phyloP scores from a whole-genome alignment of 768 basidiomycete species.

The Termitomyces heimii region DNA sequence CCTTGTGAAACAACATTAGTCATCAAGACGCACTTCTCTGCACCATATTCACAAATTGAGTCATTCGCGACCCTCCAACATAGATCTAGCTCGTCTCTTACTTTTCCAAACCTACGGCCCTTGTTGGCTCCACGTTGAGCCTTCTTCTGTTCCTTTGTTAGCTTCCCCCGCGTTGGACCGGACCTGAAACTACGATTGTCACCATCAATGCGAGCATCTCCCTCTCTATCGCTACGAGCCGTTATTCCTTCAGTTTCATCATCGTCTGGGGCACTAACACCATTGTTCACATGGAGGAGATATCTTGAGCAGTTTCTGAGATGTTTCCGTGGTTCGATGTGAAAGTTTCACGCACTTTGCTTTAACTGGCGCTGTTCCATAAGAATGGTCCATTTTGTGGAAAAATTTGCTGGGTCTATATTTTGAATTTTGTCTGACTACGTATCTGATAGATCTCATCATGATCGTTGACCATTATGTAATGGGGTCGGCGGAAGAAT shows the following conservation, averaged over 20 bases:
- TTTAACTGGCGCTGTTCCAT: constrained; percentile 33
- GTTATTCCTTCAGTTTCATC: constrained; percentile 58
- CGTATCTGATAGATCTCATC: constrained; percentile 4
- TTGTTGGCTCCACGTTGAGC: constrained; percentile 80
- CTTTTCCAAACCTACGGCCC: constrained; percentile 69
- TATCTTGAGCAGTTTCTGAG: constrained; percentile 20
- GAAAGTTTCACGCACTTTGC: constrained; percentile 23
- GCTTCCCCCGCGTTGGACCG: constrained; percentile 25
- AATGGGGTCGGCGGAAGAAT: no score
- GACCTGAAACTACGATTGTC: constrained; percentile 14
- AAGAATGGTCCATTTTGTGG: constrained; percentile 11
- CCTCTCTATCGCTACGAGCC: constrained; percentile 19
- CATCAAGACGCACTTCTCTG: constrained; percentile 37
- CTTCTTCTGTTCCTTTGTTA: constrained; percentile 65
- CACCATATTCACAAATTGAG: constrained; percentile 62
- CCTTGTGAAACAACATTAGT: neutral
- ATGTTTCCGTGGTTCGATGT: neutral
- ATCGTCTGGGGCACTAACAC: constrained; percentile 26
- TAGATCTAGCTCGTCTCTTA: constrained; percentile 74
- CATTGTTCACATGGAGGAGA: constrained; percentile 21
- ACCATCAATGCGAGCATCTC: constrained; percentile 9
- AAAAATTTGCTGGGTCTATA: neutral
- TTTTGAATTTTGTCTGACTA: neutral
- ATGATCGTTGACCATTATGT: no score
- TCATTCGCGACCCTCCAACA: constrained; percentile 79